Evolutionary conservation across 1,284 basidiomycete species (phyloP).

Genomic region (Phaffia rhodozyma): DNA sequence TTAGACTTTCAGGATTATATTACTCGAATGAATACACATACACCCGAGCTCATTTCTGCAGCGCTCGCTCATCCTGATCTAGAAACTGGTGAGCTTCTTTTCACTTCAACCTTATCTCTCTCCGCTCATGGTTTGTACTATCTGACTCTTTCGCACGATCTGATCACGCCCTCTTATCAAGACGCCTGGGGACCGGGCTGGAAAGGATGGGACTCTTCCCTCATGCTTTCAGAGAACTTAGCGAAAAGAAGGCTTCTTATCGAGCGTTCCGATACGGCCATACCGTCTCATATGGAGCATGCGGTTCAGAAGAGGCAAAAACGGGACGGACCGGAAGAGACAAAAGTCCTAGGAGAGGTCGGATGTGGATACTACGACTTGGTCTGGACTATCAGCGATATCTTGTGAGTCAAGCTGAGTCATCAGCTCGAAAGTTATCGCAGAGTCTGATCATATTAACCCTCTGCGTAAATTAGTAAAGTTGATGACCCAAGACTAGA

Average conservation of each 20-base stretch:
- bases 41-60: slow-evolving; percentile 11
- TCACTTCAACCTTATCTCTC: too few species aligned
- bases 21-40: not conserved
- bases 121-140: too few species aligned
- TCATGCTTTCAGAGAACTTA: slow-evolving; percentile 3
- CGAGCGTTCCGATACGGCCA: not conserved
- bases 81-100: not conserved
- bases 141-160: too few species aligned
- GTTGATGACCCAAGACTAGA: not conserved
- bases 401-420: not conserved
- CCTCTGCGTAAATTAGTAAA: too few species aligned
- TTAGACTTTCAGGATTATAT: not conserved
- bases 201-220: not conserved
- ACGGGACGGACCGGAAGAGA: not conserved
- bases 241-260: not conserved
- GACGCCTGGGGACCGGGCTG: slow-evolving; percentile 15
- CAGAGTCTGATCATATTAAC: not conserved
- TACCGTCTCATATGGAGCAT: too few species aligned
- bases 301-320: not conserved
- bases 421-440: too few species aligned
- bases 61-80: slow-evolving; percentile 7
- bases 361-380: not conserved
- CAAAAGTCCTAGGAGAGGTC: not conserved
- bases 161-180: too few species aligned
- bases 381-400: slow-evolving; percentile 13